These are phyloP conservation scores for Microdochium nivale DNA, from an alignment of 2,329 filamentous ascomycete species.

Conservation along the genomic window DNA sequence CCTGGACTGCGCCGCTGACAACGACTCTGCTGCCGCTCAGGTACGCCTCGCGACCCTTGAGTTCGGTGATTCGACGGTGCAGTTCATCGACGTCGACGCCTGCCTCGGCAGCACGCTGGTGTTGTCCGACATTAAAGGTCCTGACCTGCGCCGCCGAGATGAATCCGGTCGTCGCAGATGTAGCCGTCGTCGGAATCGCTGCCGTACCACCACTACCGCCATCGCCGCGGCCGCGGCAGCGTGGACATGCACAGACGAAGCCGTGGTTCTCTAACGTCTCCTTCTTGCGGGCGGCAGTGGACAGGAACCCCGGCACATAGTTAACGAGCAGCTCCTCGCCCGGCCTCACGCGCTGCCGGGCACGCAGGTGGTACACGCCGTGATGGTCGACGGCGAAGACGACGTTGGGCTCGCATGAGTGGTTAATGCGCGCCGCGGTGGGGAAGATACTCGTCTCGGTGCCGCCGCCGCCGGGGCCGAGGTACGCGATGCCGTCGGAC, in stretches of 20 bases:
- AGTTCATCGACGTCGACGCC: not conserved
- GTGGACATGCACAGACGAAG: not conserved
- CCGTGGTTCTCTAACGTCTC: not conserved
- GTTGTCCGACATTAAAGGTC: not conserved
- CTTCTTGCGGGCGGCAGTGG: not conserved
- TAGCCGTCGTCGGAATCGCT: not conserved
- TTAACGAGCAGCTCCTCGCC: not conserved
- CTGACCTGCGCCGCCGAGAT: not conserved
- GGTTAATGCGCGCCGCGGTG: constrained; percentile 23
- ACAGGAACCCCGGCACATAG: not conserved
- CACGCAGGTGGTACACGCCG: not conserved
- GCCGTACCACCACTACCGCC: not conserved
- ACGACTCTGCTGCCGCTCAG: not conserved
- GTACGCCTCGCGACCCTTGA: not conserved
- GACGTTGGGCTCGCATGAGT: constrained; percentile 25
- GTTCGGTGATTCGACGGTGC: not conserved
- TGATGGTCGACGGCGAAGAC: not conserved
- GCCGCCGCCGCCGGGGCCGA: not conserved
- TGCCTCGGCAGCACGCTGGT: not conserved
- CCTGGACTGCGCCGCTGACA: not conserved
- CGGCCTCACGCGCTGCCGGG: not conserved
- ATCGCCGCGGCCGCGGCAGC: not conserved
- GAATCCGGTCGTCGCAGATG: not conserved
- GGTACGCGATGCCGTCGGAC: not conserved
- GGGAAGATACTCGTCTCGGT: constrained; percentile 19